phyloP scores from a whole-genome alignment of 2,329 filamentous ascomycete species.

The Alternaria novae-zelandiae region DNA sequence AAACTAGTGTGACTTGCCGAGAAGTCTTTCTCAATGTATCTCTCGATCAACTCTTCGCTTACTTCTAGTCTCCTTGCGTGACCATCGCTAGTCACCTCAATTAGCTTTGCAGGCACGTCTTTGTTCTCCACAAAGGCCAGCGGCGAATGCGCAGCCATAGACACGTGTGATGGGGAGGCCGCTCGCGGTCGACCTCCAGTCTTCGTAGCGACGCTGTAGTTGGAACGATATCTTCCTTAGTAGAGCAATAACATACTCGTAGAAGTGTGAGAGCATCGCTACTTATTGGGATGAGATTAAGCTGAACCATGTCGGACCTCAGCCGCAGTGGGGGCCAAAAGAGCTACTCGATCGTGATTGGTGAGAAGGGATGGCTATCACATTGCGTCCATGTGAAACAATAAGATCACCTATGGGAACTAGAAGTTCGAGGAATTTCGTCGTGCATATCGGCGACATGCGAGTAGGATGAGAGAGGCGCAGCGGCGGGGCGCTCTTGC shows the following conservation, averaged over 20 bases:
- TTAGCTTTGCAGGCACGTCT: background rate
- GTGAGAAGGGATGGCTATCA: background rate
- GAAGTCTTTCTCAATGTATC: conserved; percentile 4
- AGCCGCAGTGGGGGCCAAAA: background rate
- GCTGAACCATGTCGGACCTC: background rate
- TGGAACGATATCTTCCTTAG: background rate
- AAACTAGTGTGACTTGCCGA: background rate
- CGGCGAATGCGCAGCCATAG: background rate
- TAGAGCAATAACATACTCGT: background rate
- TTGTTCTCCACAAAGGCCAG: background rate
- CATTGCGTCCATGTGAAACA: background rate
- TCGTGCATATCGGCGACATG: background rate
- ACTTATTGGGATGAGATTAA: background rate
- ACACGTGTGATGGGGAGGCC: background rate
- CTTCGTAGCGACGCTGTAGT: background rate
- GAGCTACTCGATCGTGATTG: background rate
- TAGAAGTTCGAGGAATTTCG: background rate
- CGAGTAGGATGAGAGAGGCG: too few relatives aligned
- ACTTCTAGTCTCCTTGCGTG: background rate
- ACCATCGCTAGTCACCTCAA: background rate
- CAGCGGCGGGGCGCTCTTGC: background rate
- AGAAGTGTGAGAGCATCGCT: background rate
- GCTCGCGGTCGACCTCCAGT: background rate
- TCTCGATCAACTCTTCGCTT: background rate
- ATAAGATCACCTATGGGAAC: background rate